Percentiles rank a stretch among this genome's conserved stretches.
These are phyloP conservation scores for Neurospora discreta DNA, from an alignment of 495 filamentous ascomycete genomes.

Conservation along the genomic window DNA sequence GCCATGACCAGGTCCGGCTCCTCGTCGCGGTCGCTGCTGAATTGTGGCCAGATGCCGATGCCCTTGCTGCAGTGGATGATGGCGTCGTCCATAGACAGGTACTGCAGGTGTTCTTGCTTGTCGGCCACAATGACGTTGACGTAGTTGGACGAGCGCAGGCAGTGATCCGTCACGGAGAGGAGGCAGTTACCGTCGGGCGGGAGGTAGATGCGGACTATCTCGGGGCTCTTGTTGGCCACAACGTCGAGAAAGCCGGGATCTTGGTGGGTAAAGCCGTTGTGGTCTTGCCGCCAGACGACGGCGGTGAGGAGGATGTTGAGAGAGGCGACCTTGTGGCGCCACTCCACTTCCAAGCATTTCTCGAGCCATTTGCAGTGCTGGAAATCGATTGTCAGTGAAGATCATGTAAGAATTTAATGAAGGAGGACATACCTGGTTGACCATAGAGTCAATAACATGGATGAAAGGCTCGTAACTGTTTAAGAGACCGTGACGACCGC, in stretches of 20 bases:
- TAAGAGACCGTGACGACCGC: conserved; percentile 57
- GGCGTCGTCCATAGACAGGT: conserved; percentile 54
- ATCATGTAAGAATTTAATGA: background rate
- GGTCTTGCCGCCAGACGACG: conserved; percentile 68
- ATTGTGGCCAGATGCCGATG: conserved; percentile 38
- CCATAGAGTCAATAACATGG: conserved; percentile 70
- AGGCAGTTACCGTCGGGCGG: conserved; percentile 66
- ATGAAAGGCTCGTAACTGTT: conserved; percentile 74
- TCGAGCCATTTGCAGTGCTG: conserved; percentile 73
- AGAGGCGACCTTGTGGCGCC: conserved; percentile 54
- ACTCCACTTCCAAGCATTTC: conserved; percentile 61
- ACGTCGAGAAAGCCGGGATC: conserved; percentile 69
- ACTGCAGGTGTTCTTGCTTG: conserved; percentile 67
- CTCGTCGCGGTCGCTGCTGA: conserved; percentile 42
- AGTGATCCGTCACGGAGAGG: conserved; percentile 57
- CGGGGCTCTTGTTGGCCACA: conserved; percentile 61
- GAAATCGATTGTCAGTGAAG: conserved; percentile 3
- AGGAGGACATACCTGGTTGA: conserved; percentile 41
- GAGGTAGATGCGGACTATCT: conserved; percentile 67
- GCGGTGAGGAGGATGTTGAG: conserved; percentile 66
- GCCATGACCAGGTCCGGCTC: conserved; percentile 65
- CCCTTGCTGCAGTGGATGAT: conserved; percentile 62
- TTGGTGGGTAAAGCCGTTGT: conserved; percentile 72
- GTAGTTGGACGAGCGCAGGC: conserved; percentile 56
- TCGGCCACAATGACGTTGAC: conserved; percentile 68